phyloP scores from a whole-genome alignment of 306 rosid species.

The Vicia sativa region DNA sequence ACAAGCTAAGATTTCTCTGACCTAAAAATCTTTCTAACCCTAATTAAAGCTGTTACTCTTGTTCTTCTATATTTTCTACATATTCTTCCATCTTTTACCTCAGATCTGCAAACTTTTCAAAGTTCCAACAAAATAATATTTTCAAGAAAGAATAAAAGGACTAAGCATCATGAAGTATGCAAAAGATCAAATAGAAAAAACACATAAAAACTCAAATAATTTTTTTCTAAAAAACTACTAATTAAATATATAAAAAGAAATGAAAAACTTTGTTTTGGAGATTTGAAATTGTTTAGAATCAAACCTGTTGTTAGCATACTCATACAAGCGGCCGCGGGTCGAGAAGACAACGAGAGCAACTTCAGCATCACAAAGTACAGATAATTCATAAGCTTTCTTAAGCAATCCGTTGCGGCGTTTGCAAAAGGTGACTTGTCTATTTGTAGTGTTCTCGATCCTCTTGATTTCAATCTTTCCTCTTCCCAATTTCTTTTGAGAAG shows the following conservation, averaged over 20 bases:
- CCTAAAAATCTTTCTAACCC: slow-evolving; percentile 45
- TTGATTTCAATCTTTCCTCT: slow-evolving; percentile 92
- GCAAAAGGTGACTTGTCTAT: slow-evolving; percentile 90
- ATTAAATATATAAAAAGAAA: neutral
- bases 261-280: neutral
- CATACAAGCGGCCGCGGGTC: slow-evolving; percentile 86
- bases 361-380: slow-evolving; percentile 92
- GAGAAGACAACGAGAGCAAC: slow-evolving; percentile 95
- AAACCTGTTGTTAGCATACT: slow-evolving; percentile 89
- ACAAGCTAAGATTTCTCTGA: slow-evolving; percentile 49
- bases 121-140: slow-evolving; percentile 26
- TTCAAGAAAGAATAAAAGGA: slow-evolving; percentile 28
- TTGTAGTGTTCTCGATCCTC: slow-evolving; percentile 86
- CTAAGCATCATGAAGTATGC: neutral
- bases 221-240: neutral
- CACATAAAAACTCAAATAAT: neutral
- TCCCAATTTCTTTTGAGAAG: slow-evolving; percentile 76
- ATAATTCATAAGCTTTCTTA: slow-evolving; percentile 87
- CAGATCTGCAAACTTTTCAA: slow-evolving; percentile 46
- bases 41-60: slow-evolving; percentile 40
- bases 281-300: neutral
- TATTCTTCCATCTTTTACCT: slow-evolving; percentile 34
- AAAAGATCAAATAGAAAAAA: neutral
- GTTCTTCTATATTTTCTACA: slow-evolving; percentile 19
- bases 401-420: slow-evolving; percentile 86